phyloP scores from a whole-genome alignment of 2,329 filamentous ascomycete genomes.

The Bipolaris bicolor region DNA sequence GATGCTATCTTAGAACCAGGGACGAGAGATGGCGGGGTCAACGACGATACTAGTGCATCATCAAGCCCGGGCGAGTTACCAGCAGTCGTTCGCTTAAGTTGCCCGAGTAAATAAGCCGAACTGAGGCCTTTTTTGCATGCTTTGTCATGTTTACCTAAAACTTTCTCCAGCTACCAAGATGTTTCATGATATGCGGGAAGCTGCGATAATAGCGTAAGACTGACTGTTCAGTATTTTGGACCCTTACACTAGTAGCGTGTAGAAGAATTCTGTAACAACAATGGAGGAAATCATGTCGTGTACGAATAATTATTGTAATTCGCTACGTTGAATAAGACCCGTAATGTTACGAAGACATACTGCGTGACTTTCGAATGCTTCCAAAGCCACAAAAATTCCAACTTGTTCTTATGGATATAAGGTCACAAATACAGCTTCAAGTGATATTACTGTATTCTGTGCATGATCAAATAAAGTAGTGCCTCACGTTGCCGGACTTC shows the following conservation, averaged over 20 bases:
- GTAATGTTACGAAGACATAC: not conserved
- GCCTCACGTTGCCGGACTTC: no score
- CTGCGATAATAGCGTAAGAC: no score
- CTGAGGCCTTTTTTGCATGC: not conserved
- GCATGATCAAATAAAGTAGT: no score
- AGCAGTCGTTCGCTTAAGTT: not conserved
- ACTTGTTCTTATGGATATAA: no score
- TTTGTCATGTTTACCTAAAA: not conserved
- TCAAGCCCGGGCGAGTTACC: not conserved
- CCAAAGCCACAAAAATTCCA: no score
- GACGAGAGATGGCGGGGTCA: no score
- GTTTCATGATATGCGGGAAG: not conserved
- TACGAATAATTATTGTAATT: no score
- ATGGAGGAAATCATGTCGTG: not conserved
- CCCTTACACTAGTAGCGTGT: not conserved
- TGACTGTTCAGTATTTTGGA: not conserved
- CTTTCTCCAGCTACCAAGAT: not conserved
- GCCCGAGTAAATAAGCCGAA: not conserved
- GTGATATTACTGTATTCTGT: no score
- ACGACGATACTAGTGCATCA: no score
- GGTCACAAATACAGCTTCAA: no score
- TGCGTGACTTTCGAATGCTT: no score
- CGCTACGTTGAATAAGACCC: not conserved
- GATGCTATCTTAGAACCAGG: no score
- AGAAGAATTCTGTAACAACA: not conserved